Evolutionary conservation across 208 protist genomes (phyloP).

Genomic region (Wallacemonas sp.): DNA sequence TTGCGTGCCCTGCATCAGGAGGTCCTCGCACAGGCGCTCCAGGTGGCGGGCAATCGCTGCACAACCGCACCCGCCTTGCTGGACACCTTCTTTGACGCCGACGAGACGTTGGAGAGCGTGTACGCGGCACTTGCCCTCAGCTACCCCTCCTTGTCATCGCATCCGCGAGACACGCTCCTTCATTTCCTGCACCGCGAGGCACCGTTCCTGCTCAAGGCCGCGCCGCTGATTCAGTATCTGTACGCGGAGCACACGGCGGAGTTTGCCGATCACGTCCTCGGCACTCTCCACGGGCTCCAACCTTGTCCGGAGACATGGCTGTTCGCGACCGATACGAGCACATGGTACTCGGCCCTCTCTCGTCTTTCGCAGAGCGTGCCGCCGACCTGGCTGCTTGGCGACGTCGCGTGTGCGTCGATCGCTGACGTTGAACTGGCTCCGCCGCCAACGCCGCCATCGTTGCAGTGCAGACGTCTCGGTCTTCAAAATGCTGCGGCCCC

Average conservation of each 20-base stretch:
- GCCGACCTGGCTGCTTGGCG: conserved; percentile 24
- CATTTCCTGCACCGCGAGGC: not conserved
- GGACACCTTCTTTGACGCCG: not conserved
- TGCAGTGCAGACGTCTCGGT: not conserved
- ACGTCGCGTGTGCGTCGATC: not conserved
- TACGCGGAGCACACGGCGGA: conserved; percentile 28
- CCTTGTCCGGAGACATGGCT: not conserved
- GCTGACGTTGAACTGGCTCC: not conserved
- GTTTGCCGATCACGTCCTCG: conserved; percentile 28
- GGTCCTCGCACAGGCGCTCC: conserved; percentile 1
- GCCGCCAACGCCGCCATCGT: not conserved
- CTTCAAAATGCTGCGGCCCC: too few species aligned
- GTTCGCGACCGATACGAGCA: not conserved
- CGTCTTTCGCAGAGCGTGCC: conserved; percentile 1
- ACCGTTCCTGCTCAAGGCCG: conserved; percentile 23
- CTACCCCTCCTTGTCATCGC: not conserved
- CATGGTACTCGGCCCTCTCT: not conserved
- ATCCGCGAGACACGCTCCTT: not conserved
- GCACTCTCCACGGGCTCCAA: conserved; percentile 8
- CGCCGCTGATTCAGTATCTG: conserved; percentile 32
- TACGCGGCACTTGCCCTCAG: not conserved
- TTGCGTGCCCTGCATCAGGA: not conserved
- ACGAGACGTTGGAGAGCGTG: not conserved
- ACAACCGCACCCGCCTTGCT: not conserved
- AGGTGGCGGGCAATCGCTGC: not conserved